Percentiles rank a stretch among this genome's conserved stretches.
Conservation (phyloP, 202 grass and related monocot genomes). For the Setaria italica region DNA sequence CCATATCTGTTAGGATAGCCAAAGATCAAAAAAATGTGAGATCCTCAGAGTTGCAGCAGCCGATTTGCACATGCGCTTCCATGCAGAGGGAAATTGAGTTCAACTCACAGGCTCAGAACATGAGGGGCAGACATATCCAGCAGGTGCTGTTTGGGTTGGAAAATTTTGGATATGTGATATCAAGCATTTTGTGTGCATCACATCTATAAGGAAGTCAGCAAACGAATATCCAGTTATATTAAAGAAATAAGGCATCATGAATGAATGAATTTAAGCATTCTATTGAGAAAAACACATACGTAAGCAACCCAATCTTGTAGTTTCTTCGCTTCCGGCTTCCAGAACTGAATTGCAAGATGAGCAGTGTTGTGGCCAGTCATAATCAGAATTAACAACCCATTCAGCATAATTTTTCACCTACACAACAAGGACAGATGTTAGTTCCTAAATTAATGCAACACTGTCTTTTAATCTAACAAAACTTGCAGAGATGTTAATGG, state of each 20-base stretch:
- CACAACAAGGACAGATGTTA: slow-evolving; percentile 40
- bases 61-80: background rate
- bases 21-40: slow-evolving; percentile 41
- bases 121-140: slow-evolving; percentile 85
- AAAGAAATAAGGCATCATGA: slow-evolving; percentile 37
- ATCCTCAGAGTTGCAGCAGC: background rate
- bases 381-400: slow-evolving; percentile 98
- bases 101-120: slow-evolving; percentile 85
- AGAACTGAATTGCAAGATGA: slow-evolving; percentile 82
- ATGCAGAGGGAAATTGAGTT: slow-evolving; percentile 23
- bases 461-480: background rate
- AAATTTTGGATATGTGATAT: slow-evolving; percentile 83
- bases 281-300: slow-evolving; percentile 70
- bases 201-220: slow-evolving; percentile 67
- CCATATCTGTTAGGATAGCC: slow-evolving; percentile 72
- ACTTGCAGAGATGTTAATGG: background rate
- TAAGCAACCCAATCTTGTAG: slow-evolving; percentile 92
- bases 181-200: slow-evolving; percentile 91
- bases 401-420: slow-evolving; percentile 99
- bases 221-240: slow-evolving; percentile 32
- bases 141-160: slow-evolving; percentile 82
- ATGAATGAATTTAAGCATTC: slow-evolving; percentile 39
- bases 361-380: slow-evolving; percentile 94
- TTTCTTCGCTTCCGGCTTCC: slow-evolving; percentile 78
- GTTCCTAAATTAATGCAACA: background rate